A percentile compares a stretch with the other conserved stretches of the same genome.
These are phyloP conservation scores for Gossypium aridum DNA, from an alignment of 441 rosid genomes.

Conservation along the genomic window DNA sequence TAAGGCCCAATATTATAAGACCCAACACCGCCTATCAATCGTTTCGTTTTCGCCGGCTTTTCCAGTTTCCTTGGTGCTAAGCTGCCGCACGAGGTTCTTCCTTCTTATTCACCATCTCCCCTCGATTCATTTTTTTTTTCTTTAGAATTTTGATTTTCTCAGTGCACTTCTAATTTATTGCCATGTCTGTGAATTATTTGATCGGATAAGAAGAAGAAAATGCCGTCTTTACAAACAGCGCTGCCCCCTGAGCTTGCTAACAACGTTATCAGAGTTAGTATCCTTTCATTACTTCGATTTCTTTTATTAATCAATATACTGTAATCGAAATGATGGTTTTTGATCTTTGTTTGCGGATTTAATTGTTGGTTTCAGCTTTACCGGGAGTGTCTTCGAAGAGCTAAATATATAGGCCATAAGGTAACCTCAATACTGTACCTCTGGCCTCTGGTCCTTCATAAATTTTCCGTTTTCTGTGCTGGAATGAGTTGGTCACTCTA, in stretches of 20 bases:
- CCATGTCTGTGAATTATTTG: neutral
- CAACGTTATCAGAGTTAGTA: conserved; percentile 73
- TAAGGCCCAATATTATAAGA: neutral
- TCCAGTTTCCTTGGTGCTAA: neutral
- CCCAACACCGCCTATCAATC: neutral
- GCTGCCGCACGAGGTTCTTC: neutral
- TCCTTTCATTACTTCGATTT: neutral
- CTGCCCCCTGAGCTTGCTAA: conserved; percentile 94
- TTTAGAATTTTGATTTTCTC: neutral
- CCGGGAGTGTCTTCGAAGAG: conserved; percentile 94
- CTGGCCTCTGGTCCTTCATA: neutral
- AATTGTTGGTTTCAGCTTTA: conserved; percentile 55
- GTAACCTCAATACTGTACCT: conserved; percentile 21
- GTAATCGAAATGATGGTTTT: neutral
- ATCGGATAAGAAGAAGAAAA: neutral
- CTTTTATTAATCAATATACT: neutral
- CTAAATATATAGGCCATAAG: conserved; percentile 74
- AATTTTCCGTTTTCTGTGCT: neutral
- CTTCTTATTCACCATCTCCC: neutral
- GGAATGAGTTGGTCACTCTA: neutral
- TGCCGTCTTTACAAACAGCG: conserved; percentile 81
- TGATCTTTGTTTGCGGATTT: neutral
- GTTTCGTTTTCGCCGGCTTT: neutral
- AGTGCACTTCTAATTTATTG: neutral
- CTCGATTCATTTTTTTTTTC: neutral